Conservation (phyloP, 352 stramenopile species). For the Thalassiosira mediterranea region DNA sequence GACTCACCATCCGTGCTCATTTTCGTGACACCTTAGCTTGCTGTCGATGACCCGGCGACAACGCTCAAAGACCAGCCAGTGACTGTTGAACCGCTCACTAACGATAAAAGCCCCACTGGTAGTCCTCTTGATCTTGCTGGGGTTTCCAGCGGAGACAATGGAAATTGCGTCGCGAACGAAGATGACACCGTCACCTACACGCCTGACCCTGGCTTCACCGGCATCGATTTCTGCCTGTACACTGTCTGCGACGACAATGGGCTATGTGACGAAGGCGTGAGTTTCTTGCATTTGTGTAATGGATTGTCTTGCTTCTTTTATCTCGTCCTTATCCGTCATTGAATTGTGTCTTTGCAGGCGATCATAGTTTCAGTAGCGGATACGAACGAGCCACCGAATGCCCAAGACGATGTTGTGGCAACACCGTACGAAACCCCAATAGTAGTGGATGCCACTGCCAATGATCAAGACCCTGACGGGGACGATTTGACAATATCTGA, state of each 20-base stretch:
- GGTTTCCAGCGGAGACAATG: conserved; percentile 7
- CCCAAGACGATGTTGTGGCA: conserved; percentile 13
- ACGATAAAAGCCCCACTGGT: conserved; percentile 10
- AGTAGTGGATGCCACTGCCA: conserved; percentile 3
- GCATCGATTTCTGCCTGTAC: conserved; percentile 16
- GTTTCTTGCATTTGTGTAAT: not conserved
- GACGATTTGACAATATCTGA: conserved; percentile 4
- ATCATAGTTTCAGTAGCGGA: conserved; percentile 27
- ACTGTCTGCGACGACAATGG: conserved; percentile 22
- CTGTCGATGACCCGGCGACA: conserved; percentile 20
- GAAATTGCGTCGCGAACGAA: conserved; percentile 5
- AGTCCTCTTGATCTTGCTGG: conserved; percentile 1
- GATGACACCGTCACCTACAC: conserved; percentile 21
- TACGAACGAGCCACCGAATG: conserved; percentile 8
- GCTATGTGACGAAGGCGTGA: conserved; percentile 19
- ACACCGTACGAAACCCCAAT: conserved; percentile 10
- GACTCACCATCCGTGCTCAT: too few relatives aligned
- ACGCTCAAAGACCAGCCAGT: conserved; percentile 13
- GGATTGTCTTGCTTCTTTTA: not conserved
- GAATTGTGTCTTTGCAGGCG: not conserved
- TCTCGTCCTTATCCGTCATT: not conserved
- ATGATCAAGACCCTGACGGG: conserved; percentile 7
- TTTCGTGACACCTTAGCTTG: conserved; percentile 6
- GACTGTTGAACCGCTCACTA: conserved; percentile 11
- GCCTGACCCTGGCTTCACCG: conserved; percentile 6